phyloP scores from a whole-genome alignment of 2,329 filamentous ascomycete genomes.

The Epichloe elymi region DNA sequence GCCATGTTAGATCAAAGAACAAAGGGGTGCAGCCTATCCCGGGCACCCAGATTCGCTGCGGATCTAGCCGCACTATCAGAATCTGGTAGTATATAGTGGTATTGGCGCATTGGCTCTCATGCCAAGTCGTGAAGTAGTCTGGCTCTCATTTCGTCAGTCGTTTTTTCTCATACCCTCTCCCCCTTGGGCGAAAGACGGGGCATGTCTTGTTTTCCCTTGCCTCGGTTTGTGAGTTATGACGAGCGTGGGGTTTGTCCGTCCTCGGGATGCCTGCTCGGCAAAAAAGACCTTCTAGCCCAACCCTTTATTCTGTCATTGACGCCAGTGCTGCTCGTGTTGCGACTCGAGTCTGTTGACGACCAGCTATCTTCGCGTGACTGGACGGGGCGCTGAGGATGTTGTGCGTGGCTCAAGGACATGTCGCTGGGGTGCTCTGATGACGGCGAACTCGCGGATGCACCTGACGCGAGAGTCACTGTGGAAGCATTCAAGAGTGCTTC shows the following conservation, averaged over 20 bases:
- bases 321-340: conserved; percentile 11
- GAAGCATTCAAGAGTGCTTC: conserved; percentile 21
- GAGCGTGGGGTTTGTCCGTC: background rate
- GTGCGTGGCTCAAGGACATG: background rate
- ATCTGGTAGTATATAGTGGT: background rate
- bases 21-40: background rate
- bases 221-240: background rate
- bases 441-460: conserved; percentile 4
- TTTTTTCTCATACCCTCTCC: background rate
- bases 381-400: background rate
- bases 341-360: conserved; percentile 16
- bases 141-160: background rate
- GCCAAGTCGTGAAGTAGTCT: background rate
- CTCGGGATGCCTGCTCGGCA: conserved; percentile 10
- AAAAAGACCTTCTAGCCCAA: conserved; percentile 22
- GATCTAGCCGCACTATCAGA: background rate
- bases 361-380: conserved; percentile 13
- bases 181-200: background rate
- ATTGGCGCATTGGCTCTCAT: background rate
- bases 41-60: background rate
- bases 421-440: conserved; percentile 1
- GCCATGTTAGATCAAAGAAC: background rate
- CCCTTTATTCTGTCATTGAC: conserved; percentile 21
- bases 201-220: background rate
- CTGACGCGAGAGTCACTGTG: conserved; percentile 15